Conservation (phyloP, 1,284 basidiomycete genomes). For the Fomitopsis palustris region DNA sequence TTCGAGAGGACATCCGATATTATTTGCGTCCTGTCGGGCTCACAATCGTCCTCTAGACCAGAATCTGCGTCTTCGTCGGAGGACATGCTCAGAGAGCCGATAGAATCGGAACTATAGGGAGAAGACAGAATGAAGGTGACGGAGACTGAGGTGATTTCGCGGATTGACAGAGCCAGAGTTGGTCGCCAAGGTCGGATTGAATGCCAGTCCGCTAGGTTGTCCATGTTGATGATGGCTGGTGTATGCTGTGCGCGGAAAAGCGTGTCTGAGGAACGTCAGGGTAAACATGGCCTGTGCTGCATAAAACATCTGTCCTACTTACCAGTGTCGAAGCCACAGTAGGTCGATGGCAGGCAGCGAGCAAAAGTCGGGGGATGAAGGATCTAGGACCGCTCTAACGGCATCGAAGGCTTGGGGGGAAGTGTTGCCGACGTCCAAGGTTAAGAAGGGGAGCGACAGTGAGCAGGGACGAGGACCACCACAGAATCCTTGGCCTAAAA, state of each 20-base stretch:
- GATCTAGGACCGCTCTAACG: no score
- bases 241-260: neutral
- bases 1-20: conserved; percentile 67
- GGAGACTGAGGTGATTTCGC: conserved; percentile 79
- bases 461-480: no score
- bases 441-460: no score
- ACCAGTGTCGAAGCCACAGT: neutral
- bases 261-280: neutral
- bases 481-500: neutral
- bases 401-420: no score
- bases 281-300: neutral
- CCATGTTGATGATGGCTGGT: neutral
- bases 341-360: no score
- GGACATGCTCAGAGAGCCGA: conserved; percentile 41
- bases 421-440: no score
- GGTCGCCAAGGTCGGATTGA: conserved; percentile 74
- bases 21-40: conserved; percentile 32
- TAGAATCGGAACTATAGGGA: conserved; percentile 30
- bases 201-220: conserved; percentile 46
- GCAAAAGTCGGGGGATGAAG: no score
- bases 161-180: conserved; percentile 61
- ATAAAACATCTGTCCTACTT: neutral
- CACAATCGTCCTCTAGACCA: conserved; percentile 28
- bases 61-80: conserved; percentile 41
- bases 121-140: conserved; percentile 74